phyloP scores from a whole-genome alignment of 768 basidiomycete species.

The Mycena floridula region DNA sequence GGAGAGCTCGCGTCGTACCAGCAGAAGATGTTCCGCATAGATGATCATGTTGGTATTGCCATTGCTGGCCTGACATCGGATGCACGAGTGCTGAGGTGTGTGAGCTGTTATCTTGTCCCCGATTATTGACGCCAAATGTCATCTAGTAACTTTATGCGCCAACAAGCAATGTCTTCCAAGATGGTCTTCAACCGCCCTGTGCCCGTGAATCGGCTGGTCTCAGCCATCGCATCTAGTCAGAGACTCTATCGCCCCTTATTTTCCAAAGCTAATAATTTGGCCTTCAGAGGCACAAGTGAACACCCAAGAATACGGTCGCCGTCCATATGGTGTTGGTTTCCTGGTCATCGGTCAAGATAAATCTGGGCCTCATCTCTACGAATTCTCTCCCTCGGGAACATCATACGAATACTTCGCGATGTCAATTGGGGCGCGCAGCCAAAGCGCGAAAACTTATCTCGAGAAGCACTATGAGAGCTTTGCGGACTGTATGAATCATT shows the following conservation, averaged over 20 bases:
- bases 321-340: slow-evolving; percentile 98
- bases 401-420: slow-evolving; percentile 98
- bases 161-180: slow-evolving; percentile 91
- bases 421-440: slow-evolving; percentile 96
- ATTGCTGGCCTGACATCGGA: slow-evolving; percentile 99
- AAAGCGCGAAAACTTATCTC: slow-evolving; percentile 97
- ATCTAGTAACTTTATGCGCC: slow-evolving; percentile 95
- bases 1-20: slow-evolving; percentile 99
- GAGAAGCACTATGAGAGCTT: slow-evolving; percentile 93
- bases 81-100: slow-evolving; percentile 91
- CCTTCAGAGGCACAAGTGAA: slow-evolving; percentile 91
- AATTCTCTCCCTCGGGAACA: slow-evolving; percentile 96
- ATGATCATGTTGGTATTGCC: slow-evolving; percentile 98
- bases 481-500: slow-evolving; percentile 59
- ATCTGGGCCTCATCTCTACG: slow-evolving; percentile 95
- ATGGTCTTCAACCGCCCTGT: slow-evolving; percentile 96
- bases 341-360: slow-evolving; percentile 95
- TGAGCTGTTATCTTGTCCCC: slow-evolving; percentile 7
- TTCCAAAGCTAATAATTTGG: slow-evolving; percentile 1
- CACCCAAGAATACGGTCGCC: slow-evolving; percentile 95
- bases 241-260: slow-evolving; percentile 14
- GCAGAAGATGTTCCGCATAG: slow-evolving; percentile 99
- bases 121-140: background rate
- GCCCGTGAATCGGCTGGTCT: slow-evolving; percentile 90
- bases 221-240: slow-evolving; percentile 92